Percentiles rank a stretch among this genome's conserved stretches.
Evolutionary conservation across 345 rosid genomes (phyloP).

Genomic region (Angophora floribunda): DNA sequence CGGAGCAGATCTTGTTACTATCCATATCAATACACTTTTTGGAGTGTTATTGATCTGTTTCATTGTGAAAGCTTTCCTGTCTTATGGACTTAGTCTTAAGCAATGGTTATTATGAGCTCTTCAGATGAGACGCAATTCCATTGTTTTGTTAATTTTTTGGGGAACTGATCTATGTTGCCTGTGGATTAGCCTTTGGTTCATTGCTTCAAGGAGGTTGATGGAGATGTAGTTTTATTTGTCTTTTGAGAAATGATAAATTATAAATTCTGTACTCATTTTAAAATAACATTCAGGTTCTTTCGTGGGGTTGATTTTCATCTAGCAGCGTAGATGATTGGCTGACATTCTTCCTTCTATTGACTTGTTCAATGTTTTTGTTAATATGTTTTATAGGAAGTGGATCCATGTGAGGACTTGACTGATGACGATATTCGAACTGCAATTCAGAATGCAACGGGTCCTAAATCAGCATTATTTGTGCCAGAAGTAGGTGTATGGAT

Average conservation of each 20-base stretch:
- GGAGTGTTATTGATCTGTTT: not conserved
- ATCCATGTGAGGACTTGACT: conserved; percentile 94
- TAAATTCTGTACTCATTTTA: not conserved
- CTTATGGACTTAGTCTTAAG: not conserved
- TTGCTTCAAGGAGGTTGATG: not conserved
- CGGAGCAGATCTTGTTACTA: not conserved
- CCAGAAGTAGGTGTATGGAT: conserved; percentile 55
- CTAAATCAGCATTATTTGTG: conserved; percentile 79
- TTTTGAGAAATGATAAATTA: not conserved
- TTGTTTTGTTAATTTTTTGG: not conserved
- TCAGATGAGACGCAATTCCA: not conserved
- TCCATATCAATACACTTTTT: not conserved
- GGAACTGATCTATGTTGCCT: not conserved
- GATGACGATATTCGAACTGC: conserved; percentile 90
- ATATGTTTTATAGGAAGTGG: conserved; percentile 61
- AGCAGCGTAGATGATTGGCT: not conserved
- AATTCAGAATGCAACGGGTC: conserved; percentile 96
- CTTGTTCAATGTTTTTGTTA: not conserved
- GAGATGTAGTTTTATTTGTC: not conserved
- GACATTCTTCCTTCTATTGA: not conserved
- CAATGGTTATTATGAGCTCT: not conserved
- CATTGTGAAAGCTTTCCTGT: not conserved
- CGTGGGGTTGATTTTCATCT: not conserved
- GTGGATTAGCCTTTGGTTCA: not conserved
- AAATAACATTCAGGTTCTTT: not conserved